A percentile compares a stretch with the other conserved stretches of the same genome.
phyloP scores from a whole-genome alignment of 768 basidiomycete genomes.

The Psilocybe subaeruginosa region DNA sequence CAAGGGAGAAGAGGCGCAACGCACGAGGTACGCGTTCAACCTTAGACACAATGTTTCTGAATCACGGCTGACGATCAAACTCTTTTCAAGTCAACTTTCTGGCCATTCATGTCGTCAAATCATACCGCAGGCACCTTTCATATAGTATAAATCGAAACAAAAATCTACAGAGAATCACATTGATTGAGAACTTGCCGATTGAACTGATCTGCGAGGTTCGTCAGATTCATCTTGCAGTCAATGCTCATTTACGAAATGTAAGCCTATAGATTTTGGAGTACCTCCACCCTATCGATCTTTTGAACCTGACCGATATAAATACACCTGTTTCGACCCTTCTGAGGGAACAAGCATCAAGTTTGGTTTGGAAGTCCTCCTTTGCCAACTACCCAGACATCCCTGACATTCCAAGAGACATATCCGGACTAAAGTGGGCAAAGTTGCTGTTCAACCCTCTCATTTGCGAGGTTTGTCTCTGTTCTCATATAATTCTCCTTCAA shows the following conservation, averaged over 20 bases:
- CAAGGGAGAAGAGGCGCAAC: neutral
- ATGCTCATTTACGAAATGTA: neutral
- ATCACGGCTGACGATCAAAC: neutral
- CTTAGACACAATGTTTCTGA: neutral
- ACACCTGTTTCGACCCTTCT: neutral
- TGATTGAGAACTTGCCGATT: neutral
- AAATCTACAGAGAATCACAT: neutral
- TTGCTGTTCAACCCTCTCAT: slow-evolving; percentile 4
- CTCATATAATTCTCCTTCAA: neutral
- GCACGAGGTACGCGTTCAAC: neutral
- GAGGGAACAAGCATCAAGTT: neutral
- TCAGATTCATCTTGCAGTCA: neutral
- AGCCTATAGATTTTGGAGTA: slow-evolving; percentile 5
- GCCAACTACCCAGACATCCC: slow-evolving; percentile 1
- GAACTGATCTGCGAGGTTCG: slow-evolving; percentile 12
- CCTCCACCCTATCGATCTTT: slow-evolving; percentile 11
- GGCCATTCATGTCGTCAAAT: neutral
- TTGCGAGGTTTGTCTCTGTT: slow-evolving; percentile 1
- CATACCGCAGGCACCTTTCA: neutral
- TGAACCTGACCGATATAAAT: neutral
- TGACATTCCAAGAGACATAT: neutral
- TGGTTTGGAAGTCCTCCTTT: slow-evolving; percentile 1
- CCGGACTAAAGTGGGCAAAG: slow-evolving; percentile 6
- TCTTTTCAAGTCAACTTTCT: neutral
- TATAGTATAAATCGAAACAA: neutral